Evolutionary conservation across 352 stramenopile species (phyloP).

Genomic region (Phytophthora citricola): DNA sequence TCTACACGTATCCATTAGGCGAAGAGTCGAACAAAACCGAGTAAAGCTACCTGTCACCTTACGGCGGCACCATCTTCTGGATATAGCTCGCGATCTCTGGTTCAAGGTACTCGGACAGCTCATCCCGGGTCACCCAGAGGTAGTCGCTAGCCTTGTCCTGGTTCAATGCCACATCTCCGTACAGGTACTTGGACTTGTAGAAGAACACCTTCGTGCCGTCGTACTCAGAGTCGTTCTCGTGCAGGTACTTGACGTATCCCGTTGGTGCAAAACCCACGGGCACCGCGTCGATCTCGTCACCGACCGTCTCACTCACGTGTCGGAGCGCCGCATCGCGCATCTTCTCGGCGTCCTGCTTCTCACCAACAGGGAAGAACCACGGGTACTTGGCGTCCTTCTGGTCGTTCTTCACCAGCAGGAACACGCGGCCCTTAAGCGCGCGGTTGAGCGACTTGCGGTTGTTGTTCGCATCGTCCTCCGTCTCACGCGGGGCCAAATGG

Average conservation of each 20-base stretch:
- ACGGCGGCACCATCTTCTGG: slow-evolving; percentile 82
- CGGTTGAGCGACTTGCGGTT: slow-evolving; percentile 90
- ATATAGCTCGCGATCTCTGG: slow-evolving; percentile 72
- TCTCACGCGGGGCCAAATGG: slow-evolving; percentile 79
- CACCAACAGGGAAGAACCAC: slow-evolving; percentile 82
- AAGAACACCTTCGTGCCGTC: slow-evolving; percentile 90
- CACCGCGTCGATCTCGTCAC: slow-evolving; percentile 54
- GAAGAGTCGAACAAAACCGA: slow-evolving; percentile 31
- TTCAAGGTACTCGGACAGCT: slow-evolving; percentile 82
- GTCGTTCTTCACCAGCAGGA: slow-evolving; percentile 75
- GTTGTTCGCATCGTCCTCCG: slow-evolving; percentile 74
- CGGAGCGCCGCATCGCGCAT: slow-evolving; percentile 84
- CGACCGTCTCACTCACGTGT: slow-evolving; percentile 53
- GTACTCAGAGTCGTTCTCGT: slow-evolving; percentile 59
- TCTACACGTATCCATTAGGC: slow-evolving; percentile 29
- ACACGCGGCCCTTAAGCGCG: slow-evolving; percentile 80
- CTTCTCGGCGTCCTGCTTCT: slow-evolving; percentile 71
- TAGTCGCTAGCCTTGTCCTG: slow-evolving; percentile 69
- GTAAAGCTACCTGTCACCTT: slow-evolving; percentile 15
- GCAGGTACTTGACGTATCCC: slow-evolving; percentile 75
- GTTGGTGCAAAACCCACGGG: slow-evolving; percentile 80
- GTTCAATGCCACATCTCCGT: slow-evolving; percentile 71
- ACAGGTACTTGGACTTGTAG: slow-evolving; percentile 81
- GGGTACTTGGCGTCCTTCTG: slow-evolving; percentile 57
- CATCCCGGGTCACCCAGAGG: slow-evolving; percentile 80